phyloP scores from a whole-genome alignment of 352 stramenopile genomes.

The Globisporangium solare region DNA sequence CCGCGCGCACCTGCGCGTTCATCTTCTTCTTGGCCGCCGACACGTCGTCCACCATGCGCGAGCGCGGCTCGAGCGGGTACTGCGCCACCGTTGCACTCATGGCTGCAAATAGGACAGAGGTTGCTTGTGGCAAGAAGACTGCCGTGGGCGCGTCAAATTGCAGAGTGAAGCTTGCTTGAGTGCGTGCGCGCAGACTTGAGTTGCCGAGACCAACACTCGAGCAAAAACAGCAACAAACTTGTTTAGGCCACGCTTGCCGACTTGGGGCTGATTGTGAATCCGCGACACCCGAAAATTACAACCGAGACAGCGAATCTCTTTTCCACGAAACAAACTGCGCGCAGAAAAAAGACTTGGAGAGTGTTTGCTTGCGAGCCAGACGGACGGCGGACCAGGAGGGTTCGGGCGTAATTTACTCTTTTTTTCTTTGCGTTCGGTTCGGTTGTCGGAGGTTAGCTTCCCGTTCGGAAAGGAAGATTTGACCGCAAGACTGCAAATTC shows the following conservation, averaged over 20 bases:
- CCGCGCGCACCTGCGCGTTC: slow-evolving; percentile 32
- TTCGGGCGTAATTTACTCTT: slow-evolving; percentile 4
- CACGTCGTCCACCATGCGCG: slow-evolving; percentile 53
- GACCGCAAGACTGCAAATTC: slow-evolving; percentile 30
- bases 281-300: slow-evolving; percentile 9
- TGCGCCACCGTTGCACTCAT: slow-evolving; percentile 80
- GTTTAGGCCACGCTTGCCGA: slow-evolving; percentile 8
- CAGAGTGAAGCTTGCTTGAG: slow-evolving; percentile 3
- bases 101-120: no score
- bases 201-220: slow-evolving; percentile 12
- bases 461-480: not conserved
- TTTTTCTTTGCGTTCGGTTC: not conserved
- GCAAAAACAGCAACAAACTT: not conserved
- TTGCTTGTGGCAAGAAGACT: no score
- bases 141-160: not conserved
- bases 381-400: slow-evolving; percentile 7
- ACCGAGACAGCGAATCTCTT: slow-evolving; percentile 7
- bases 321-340: not conserved
- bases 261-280: slow-evolving; percentile 7
- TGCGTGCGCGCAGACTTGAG: not conserved
- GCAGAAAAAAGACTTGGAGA: slow-evolving; percentile 7
- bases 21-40: slow-evolving; percentile 58
- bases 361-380: not conserved
- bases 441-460: not conserved
- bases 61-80: slow-evolving; percentile 61